These are phyloP conservation scores for Ophiostoma ips DNA, from an alignment of 2,329 filamentous ascomycete genomes.

Conservation along the genomic window DNA sequence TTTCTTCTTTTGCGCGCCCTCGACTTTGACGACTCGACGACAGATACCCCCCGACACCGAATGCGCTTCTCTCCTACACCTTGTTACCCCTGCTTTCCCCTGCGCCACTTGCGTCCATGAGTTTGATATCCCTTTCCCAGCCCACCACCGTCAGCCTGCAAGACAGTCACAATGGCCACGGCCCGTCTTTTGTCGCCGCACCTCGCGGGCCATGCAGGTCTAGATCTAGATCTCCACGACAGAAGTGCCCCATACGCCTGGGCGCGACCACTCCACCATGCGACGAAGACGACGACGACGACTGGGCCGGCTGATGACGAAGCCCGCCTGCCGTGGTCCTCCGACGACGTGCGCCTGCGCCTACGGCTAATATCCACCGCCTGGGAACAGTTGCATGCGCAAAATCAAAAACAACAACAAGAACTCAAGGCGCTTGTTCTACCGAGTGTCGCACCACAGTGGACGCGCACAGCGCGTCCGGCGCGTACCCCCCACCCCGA, in stretches of 20 bases:
- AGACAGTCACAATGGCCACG: slow-evolving; percentile 40
- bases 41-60: slow-evolving; percentile 4
- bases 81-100: background rate
- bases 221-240: slow-evolving; percentile 16
- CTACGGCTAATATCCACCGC: slow-evolving; percentile 26
- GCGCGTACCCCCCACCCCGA: slow-evolving; percentile 7
- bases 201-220: slow-evolving; percentile 23
- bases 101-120: slow-evolving; percentile 34
- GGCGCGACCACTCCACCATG: slow-evolving; percentile 21
- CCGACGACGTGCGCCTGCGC: slow-evolving; percentile 19
- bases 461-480: slow-evolving; percentile 11
- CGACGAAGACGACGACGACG: slow-evolving; percentile 20
- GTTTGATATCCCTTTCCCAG: slow-evolving; percentile 29
- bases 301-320: slow-evolving; percentile 23
- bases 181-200: slow-evolving; percentile 31
- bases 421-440: slow-evolving; percentile 10
- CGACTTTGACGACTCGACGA: slow-evolving; percentile 1
- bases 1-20: background rate
- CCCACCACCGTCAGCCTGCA: slow-evolving; percentile 28
- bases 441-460: slow-evolving; percentile 19
- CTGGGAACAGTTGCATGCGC: slow-evolving; percentile 23
- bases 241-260: slow-evolving; percentile 23
- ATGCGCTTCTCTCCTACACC: background rate
- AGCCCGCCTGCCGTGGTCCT: slow-evolving; percentile 12
- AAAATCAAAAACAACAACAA: background rate